Evolutionary conservation across 305 asterid genomes (phyloP).

Genomic region (Solanum hybrid): DNA sequence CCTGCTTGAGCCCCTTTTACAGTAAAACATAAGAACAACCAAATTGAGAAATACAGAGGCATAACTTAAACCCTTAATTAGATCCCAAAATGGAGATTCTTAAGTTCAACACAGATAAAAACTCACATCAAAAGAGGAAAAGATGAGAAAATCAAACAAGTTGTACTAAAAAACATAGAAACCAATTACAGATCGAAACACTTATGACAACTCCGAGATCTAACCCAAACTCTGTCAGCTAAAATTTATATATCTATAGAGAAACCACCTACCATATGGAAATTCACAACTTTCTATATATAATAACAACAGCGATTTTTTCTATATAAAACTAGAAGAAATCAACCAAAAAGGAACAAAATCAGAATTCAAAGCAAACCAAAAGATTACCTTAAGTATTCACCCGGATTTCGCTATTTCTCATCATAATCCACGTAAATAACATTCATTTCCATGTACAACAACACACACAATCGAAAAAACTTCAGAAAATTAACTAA

Average conservation of each 20-base stretch:
- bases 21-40: background rate
- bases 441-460: background rate
- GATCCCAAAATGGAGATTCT: background rate
- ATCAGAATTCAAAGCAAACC: background rate
- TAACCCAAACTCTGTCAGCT: background rate
- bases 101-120: background rate
- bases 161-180: background rate
- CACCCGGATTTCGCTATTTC: background rate
- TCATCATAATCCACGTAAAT: background rate
- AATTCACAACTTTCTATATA: background rate
- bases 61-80: background rate
- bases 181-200: conserved; percentile 1
- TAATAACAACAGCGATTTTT: background rate
- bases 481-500: background rate
- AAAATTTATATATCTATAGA: background rate
- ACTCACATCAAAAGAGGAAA: background rate
- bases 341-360: background rate
- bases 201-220: background rate
- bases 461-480: background rate
- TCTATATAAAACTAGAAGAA: background rate
- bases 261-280: background rate
- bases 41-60: background rate
- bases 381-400: conserved; percentile 3
- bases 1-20: background rate
- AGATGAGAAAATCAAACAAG: background rate